A percentile compares a stretch with the other conserved stretches of the same genome.
Conservation (phyloP, 2,329 filamentous ascomycete species). For the Xylaria sp. region DNA sequence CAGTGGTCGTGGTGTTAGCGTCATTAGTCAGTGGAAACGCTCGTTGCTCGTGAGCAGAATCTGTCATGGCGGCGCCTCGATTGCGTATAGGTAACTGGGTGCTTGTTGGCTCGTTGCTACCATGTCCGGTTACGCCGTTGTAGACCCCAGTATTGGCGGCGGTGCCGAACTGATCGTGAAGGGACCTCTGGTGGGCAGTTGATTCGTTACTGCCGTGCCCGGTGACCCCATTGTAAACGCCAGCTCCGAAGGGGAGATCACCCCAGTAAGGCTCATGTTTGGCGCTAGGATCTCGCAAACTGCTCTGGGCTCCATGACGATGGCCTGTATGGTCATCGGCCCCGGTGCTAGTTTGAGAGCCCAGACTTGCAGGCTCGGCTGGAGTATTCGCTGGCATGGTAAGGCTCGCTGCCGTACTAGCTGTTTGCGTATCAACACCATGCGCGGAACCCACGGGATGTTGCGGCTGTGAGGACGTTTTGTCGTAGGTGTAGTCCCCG, state of each 20-base stretch:
- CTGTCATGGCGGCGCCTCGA: not conserved
- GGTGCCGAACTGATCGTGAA: not conserved
- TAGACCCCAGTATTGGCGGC: constrained; percentile 26
- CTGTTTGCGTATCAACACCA: not conserved
- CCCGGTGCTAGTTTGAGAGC: not conserved
- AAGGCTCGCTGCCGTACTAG: not conserved
- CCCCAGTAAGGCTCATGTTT: constrained; percentile 46
- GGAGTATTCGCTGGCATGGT: constrained; percentile 1
- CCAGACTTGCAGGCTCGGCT: constrained; percentile 4
- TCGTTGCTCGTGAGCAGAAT: constrained; percentile 33
- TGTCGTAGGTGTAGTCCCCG: constrained; percentile 21
- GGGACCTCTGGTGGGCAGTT: constrained; percentile 2
- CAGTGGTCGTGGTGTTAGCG: not conserved
- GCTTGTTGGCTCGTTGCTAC: constrained; percentile 38
- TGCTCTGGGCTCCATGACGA: constrained; percentile 33
- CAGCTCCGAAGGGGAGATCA: constrained; percentile 44
- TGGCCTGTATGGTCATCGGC: not conserved
- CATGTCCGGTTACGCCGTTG: constrained; percentile 44
- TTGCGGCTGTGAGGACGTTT: constrained; percentile 5
- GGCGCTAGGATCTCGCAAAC: constrained; percentile 31
- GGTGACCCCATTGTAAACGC: constrained; percentile 45
- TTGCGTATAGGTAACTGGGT: not conserved
- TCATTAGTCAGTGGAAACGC: constrained; percentile 33
- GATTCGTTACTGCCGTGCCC: constrained; percentile 42
- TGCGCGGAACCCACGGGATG: not conserved